phyloP scores from a whole-genome alignment of 2,329 filamentous ascomycete species.

The Botrytis sinoallii region DNA sequence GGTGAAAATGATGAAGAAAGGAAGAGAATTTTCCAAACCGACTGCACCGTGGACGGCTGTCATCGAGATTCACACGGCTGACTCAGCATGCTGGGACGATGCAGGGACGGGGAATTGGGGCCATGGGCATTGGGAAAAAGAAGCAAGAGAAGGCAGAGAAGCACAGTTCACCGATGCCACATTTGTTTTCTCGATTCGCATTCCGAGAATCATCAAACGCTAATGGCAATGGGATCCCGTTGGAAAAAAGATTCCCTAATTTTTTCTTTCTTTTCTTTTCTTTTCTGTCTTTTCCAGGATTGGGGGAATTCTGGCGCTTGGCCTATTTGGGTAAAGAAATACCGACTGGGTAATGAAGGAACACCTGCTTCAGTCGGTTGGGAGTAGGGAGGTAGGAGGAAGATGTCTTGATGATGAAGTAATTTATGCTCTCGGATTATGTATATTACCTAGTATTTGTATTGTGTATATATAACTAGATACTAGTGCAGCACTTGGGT shows the following conservation, averaged over 20 bases:
- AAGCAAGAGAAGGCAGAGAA: background rate
- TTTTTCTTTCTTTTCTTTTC: background rate
- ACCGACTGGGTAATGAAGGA: background rate
- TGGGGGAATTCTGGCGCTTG: accelerated
- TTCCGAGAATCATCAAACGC: background rate
- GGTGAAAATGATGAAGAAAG: background rate
- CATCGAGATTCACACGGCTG: background rate
- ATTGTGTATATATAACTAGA: no score
- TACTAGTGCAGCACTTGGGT: no score
- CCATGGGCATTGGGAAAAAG: background rate
- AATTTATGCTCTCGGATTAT: no score
- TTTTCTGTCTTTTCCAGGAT: background rate
- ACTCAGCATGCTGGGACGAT: background rate
- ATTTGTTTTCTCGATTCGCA: slow-evolving; percentile 11
- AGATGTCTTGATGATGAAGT: no score
- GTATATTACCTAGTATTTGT: no score
- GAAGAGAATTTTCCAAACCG: background rate
- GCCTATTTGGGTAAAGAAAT: background rate
- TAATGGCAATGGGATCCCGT: background rate
- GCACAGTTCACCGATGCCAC: background rate
- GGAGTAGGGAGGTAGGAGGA: background rate
- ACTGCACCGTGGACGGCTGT: background rate
- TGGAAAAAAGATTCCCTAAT: background rate
- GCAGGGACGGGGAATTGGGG: background rate
- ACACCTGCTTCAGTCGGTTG: background rate